Evolutionary conservation across 2,329 filamentous ascomycete species (phyloP).

Genomic region (Mycosphaerella arachidis): DNA sequence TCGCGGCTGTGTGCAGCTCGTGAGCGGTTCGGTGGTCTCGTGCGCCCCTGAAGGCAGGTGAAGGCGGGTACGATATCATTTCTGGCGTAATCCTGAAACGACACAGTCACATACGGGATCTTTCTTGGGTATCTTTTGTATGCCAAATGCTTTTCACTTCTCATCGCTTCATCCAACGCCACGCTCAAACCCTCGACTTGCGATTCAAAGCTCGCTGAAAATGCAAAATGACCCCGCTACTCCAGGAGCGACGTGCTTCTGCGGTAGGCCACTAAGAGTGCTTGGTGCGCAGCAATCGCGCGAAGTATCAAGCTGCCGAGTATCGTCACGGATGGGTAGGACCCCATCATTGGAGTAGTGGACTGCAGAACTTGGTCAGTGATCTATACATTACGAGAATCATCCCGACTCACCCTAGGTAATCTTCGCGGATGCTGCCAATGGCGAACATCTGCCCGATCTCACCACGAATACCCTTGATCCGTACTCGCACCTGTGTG

Average conservation of each 20-base stretch:
- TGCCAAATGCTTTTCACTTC: neutral
- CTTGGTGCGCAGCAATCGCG: neutral
- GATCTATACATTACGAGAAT: neutral
- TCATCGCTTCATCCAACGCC: neutral
- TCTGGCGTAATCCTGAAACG: neutral
- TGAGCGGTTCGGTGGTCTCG: neutral
- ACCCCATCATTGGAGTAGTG: constrained; percentile 4
- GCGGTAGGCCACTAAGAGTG: neutral
- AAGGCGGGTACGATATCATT: neutral
- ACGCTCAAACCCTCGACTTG: neutral
- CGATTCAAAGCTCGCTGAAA: neutral
- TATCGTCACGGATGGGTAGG: neutral
- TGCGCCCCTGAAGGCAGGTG: neutral
- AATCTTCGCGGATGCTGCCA: constrained; percentile 83
- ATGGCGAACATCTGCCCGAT: constrained; percentile 95
- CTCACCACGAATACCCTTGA: constrained; percentile 89
- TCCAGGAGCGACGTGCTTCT: neutral
- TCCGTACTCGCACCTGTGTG: constrained; percentile 87
- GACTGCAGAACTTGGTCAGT: constrained; percentile 1
- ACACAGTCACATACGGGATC: neutral
- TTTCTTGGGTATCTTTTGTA: neutral
- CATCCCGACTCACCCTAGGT: constrained; percentile 31
- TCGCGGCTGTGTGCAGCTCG: neutral
- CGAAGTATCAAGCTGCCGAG: neutral
- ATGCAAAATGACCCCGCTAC: neutral